Evolutionary conservation across 805 yeast genomes (phyloP).

Genomic region (Zygosaccharomyces kombuchaensis): DNA sequence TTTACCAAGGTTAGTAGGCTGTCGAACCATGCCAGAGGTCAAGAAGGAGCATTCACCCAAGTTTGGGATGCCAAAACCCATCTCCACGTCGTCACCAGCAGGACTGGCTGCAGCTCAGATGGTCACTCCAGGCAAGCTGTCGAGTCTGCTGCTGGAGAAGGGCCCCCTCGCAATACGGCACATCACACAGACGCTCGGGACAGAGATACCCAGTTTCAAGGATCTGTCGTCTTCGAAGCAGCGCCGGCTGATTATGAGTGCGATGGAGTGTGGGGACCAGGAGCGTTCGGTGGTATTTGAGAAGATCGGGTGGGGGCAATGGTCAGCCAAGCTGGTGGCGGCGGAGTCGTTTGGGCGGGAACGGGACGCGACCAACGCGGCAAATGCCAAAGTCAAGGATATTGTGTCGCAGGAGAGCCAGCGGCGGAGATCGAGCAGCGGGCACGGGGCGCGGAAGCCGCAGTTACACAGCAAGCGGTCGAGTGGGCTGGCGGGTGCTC

Average conservation of each 20-base stretch:
- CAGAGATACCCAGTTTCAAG: conserved; percentile 75
- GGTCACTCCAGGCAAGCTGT: conserved; percentile 75
- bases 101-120: conserved; percentile 84
- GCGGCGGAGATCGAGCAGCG: conserved; percentile 34
- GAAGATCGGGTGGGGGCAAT: conserved; percentile 97
- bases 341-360: conserved; percentile 35
- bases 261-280: conserved; percentile 68
- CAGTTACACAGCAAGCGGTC: conserved; percentile 1
- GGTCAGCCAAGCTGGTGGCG: conserved; percentile 63
- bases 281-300: conserved; percentile 61
- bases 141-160: conserved; percentile 59
- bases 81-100: conserved; percentile 79
- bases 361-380: conserved; percentile 40
- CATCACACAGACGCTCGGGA: conserved; percentile 71
- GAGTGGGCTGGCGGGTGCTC: not conserved
- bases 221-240: conserved; percentile 80
- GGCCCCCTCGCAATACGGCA: conserved; percentile 92
- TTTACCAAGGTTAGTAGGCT: not conserved
- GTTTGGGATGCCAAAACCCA: conserved; percentile 17
- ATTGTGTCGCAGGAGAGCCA: conserved; percentile 22
- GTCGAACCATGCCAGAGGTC: conserved; percentile 1
- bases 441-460: conserved; percentile 7
- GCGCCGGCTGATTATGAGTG: conserved; percentile 83
- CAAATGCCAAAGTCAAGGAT: conserved; percentile 44
- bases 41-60: conserved; percentile 4